These are phyloP conservation scores for Nannochloris sp. DNA, from an alignment of 139 green algal species.

Conservation along the genomic window DNA sequence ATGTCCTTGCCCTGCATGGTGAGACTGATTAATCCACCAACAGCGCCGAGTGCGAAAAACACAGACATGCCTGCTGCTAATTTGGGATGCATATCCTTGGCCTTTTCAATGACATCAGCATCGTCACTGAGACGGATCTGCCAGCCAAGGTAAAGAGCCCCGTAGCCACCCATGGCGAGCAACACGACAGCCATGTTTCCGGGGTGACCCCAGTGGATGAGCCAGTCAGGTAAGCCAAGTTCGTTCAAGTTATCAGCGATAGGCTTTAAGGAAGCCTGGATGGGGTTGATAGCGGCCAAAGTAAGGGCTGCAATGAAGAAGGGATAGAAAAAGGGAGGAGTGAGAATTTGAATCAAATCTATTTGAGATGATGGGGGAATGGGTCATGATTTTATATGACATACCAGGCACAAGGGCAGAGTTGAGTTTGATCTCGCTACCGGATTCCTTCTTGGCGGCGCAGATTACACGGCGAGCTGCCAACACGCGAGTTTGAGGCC, in stretches of 20 bases:
- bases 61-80: slow-evolving; percentile 63
- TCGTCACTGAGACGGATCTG: slow-evolving; percentile 46
- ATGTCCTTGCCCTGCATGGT: slow-evolving; percentile 72
- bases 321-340: background rate
- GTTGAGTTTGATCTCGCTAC: background rate
- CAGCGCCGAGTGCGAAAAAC: slow-evolving; percentile 70
- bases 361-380: background rate
- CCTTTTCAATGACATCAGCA: slow-evolving; percentile 38
- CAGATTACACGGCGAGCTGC: background rate
- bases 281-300: slow-evolving; percentile 20
- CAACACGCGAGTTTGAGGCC: background rate
- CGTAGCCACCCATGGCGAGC: slow-evolving; percentile 60
- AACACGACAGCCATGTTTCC: slow-evolving; percentile 71
- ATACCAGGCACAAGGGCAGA: background rate
- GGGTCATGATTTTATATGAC: background rate
- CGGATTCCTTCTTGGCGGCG: background rate
- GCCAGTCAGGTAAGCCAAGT: slow-evolving; percentile 34
- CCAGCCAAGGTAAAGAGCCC: slow-evolving; percentile 59
- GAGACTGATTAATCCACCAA: slow-evolving; percentile 63
- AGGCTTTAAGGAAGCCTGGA: slow-evolving; percentile 22
- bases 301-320: slow-evolving; percentile 3
- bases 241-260: slow-evolving; percentile 41
- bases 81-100: slow-evolving; percentile 74
- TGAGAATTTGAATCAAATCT: background rate
- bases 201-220: slow-evolving; percentile 21